Evolutionary conservation across 2,329 filamentous ascomycete species (phyloP), one percentile per base, ranked within the genome.

Genomic region (Calycina herbarum): DNA sequence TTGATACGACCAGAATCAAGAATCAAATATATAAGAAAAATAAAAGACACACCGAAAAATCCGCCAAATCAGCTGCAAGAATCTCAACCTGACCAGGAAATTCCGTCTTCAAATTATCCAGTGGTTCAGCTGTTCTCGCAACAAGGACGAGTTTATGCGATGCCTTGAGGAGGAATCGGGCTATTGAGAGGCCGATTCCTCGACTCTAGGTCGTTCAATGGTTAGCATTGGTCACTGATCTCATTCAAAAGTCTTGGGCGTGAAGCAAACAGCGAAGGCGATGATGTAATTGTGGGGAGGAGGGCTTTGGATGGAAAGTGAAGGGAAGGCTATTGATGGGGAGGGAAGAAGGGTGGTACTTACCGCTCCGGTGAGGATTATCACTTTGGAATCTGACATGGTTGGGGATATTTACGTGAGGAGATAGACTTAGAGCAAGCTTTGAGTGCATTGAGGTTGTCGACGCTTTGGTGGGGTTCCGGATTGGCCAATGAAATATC

Each of bases 281-380:
- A 24, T 51, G n/a, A 20, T 20, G 7, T 24, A 51, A 51, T 51
- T 24, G n/a, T 51, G n/a, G n/a, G 10, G 7, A 20, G n/a, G 7
- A 51, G 45, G 45, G 45, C 1, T 11, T 51, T 17, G n/a, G 45
- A 51, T 24, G n/a, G 17, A n/a, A 20, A 20, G 5, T 10, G 42
- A 48, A 15, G 40, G 40, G 40, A 48, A 20, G 42, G 8, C 4
- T 40, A 13, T 5, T 1, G 42, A 48, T 48, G n/a, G 24, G 42
- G 8, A 7, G 1, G 6, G 17, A 48, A 24, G 42, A 48, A n/a
- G 1, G 17, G 5, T 17, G n/a, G 4, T 24, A 54, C 48, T 54
- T 54, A 54, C 48, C n/a, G 56, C 56, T 35, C 87, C 87, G 2
- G 86, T 89, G 40, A 94, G 81, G 66, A 93, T 87, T 73, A 93